Percentiles rank a stretch among this genome's conserved stretches.
These are phyloP conservation scores for Cercospora sojina DNA, from an alignment of 2,329 filamentous ascomycete species.

Conservation along the genomic window DNA sequence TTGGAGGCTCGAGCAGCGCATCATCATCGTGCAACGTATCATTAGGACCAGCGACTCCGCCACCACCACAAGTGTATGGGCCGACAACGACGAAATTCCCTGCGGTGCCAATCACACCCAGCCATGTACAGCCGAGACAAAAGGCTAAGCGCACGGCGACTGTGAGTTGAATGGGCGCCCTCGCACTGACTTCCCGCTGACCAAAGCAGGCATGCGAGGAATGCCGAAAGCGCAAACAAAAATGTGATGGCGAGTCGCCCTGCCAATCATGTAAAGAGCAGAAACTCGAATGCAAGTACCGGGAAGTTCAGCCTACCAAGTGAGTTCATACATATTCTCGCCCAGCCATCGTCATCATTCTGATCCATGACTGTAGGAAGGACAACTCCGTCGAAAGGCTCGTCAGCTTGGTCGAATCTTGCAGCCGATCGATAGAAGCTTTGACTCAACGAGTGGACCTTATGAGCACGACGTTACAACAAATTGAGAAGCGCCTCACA, in stretches of 20 bases:
- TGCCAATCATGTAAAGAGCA: constrained; percentile 31
- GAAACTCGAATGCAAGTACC: constrained; percentile 29
- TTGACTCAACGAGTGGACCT: constrained; percentile 24
- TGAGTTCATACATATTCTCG: constrained; percentile 10
- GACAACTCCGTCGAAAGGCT: constrained; percentile 29
- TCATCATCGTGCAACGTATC: constrained; percentile 27
- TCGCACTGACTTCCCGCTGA: background rate
- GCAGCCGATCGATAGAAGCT: constrained; percentile 25
- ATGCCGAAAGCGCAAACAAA: constrained; percentile 29
- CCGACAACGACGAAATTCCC: constrained; percentile 23
- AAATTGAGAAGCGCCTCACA: constrained; percentile 24
- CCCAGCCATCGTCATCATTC: background rate
- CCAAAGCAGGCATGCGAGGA: constrained; percentile 28
- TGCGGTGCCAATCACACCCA: constrained; percentile 28
- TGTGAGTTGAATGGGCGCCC: constrained; percentile 15
- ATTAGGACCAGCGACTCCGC: constrained; percentile 23
- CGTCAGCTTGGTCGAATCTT: constrained; percentile 23
- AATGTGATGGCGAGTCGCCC: constrained; percentile 27
- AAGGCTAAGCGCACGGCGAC: constrained; percentile 31
- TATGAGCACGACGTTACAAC: constrained; percentile 22
- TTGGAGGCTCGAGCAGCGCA: constrained; percentile 20
- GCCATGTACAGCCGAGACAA: constrained; percentile 25
- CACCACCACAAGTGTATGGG: constrained; percentile 16
- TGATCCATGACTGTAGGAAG: constrained; percentile 19
- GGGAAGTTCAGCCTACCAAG: constrained; percentile 29